Conservation (phyloP, 768 basidiomycete species). For the Boletus reticulatus region DNA sequence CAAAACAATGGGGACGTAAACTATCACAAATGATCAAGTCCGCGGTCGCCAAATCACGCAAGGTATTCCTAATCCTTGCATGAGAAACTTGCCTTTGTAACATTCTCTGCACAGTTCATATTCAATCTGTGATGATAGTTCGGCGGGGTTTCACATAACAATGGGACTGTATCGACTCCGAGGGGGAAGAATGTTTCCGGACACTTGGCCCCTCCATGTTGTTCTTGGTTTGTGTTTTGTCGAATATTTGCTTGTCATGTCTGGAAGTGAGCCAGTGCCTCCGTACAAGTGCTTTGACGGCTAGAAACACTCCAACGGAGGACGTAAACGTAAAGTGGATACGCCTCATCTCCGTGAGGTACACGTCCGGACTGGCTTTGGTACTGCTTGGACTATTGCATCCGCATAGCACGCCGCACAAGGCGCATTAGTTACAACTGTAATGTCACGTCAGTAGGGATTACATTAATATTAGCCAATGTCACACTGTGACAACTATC, state of each 20-base stretch:
- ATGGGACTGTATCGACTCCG: slow-evolving; percentile 1
- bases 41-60: slow-evolving; percentile 20
- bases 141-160: slow-evolving; percentile 1
- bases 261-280: slow-evolving; percentile 6
- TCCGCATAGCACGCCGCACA: slow-evolving; percentile 15
- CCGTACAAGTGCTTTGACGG: slow-evolving; percentile 7
- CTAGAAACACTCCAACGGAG: not conserved
- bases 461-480: slow-evolving; percentile 27
- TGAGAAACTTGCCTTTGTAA: slow-evolving; percentile 20
- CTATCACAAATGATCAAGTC: slow-evolving; percentile 19
- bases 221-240: slow-evolving; percentile 18
- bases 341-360: slow-evolving; percentile 10
- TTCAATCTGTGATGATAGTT: slow-evolving; percentile 19
- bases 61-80: slow-evolving; percentile 18
- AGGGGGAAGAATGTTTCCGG: slow-evolving; percentile 2
- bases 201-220: slow-evolving; percentile 8
- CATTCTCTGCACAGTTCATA: slow-evolving; percentile 20
- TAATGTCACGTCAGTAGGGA: slow-evolving; percentile 26
- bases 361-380: slow-evolving; percentile 11
- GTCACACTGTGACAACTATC: slow-evolving; percentile 7
- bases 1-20: slow-evolving; percentile 9
- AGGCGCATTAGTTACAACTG: slow-evolving; percentile 24
- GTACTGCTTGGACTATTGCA: slow-evolving; percentile 21
- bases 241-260: slow-evolving; percentile 23
- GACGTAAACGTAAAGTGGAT: slow-evolving; percentile 6